Evolutionary conservation across 2,329 filamentous ascomycete genomes (phyloP), one percentile per base, ranked within the genome.

Genomic region (Fusarium coffeatum): DNA sequence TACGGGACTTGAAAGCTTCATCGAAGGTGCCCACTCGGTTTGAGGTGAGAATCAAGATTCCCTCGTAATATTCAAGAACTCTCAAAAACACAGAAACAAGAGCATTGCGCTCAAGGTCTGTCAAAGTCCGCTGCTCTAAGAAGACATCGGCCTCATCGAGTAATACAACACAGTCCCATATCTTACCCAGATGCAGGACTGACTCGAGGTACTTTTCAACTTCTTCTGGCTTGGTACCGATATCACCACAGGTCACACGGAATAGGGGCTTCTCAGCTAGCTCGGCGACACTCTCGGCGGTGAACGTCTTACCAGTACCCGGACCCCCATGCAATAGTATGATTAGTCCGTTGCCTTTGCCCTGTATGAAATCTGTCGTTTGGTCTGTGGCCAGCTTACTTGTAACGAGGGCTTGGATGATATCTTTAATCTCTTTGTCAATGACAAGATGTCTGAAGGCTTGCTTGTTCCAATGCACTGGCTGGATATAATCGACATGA

Each of bases 21-120:
- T 81, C 80, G 9, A 81, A 78, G 1, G 75, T 76, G 2, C 69
- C 76, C 0, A 81, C 77, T 11, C 79, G 75, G 37, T 81, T 81
- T 4, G 76, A 77, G 0, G 78, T 81, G 1, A 81, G 65, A 34
- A 81, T 77, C 0, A 81, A 55, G 27, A 81, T 80, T 3, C 80
- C 78, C 10, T 72, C 69, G 46, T 79, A 80, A 47, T 79, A 80
- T 40, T 80, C 79, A 0, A 81, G 72, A 0, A 34, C 32, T 4
- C 80, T 74, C 4, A 81, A 64, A 46, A 82, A 80, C 0, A 81
- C 79, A 45, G 48, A 71, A 1, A 76, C 69, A 3, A 75, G 50
- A 4, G 70, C 72, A 23, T 78, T 78, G 1, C 76, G 70, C 40
- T 68, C 42, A 1, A 77, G 59, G 27, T 77, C 75, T 4, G 57